Evolutionary conservation across 176 grass and related monocot species (phyloP), one percentile per base, ranked within the genome.

Genomic region (Oryza glaberrima): DNA sequence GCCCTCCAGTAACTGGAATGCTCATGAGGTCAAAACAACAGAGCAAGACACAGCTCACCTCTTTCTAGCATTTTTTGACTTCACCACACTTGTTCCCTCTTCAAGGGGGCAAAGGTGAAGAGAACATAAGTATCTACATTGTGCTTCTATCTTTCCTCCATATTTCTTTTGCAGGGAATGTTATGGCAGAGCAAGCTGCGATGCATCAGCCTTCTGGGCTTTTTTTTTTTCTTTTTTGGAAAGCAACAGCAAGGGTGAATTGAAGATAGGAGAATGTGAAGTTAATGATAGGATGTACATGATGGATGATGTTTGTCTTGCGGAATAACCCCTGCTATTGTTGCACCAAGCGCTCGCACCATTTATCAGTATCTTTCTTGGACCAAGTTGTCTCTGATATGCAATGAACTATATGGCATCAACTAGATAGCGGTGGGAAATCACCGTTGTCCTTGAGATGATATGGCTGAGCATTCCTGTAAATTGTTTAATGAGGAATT

Each of bases 391-490:
- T 74, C 46, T 72, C 69, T 49, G 32, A 67, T 73, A 74, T 25
- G 67, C 8, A 64, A 34, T 46, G 49, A 79, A 81, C 58, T 51
- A 73, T 32, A 26, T 52, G 72, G 25, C 9, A 22, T 92, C 80
- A 98, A 81, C 91, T 85, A 4, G 89, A 86, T 66, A 98, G 88
- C 69, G 96, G 93, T 19, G 96, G 96, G 74, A 98, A 98, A 77
- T 98, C 96, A 3, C 70, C 83, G 8, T 90, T 90, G 77, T 98
- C 91, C 85, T 95, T 98, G 19, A 98, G 93, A 80, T 58, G 80
- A 84, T 95, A 98, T 67, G 67, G 73, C 75, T 88, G 78, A 73
- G 19, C 86, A 67, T 73, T 86, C 89, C 96, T 95, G 83, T 65
- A 73, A 86, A 67, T 68, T 86, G 23, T 82, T 69, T 20, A 61